Conservation (phyloP, 2,329 filamentous ascomycete genomes). For the Aureobasidium namibiae region DNA sequence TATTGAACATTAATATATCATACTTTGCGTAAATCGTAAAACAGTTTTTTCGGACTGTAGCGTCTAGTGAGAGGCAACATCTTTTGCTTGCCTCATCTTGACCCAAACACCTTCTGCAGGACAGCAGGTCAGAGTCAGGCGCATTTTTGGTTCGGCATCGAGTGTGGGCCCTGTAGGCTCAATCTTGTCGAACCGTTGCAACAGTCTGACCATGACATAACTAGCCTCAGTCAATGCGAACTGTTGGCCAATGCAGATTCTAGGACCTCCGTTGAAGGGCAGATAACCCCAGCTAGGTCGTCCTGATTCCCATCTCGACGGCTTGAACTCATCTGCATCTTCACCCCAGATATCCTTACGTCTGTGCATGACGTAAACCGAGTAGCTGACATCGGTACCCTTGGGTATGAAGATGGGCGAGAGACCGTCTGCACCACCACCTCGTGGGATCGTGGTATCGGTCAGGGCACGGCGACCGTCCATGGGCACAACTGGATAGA, state of each 20-base stretch:
- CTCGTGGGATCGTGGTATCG: slow-evolving; percentile 44
- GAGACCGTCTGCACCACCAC: slow-evolving; percentile 41
- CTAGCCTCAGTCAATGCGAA: slow-evolving; percentile 25
- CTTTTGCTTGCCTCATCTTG: slow-evolving; percentile 7
- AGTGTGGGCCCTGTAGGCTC: slow-evolving; percentile 16
- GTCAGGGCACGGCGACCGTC: slow-evolving; percentile 43
- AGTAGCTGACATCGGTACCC: slow-evolving; percentile 38
- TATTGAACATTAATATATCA: not conserved
- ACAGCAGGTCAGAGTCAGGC: slow-evolving; percentile 10
- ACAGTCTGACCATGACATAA: slow-evolving; percentile 23
- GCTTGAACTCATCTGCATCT: slow-evolving; percentile 41
- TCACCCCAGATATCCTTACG: slow-evolving; percentile 40
- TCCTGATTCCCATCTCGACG: slow-evolving; percentile 37
- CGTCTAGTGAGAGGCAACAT: not conserved
- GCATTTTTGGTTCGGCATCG: not conserved
- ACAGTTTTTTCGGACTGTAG: not conserved
- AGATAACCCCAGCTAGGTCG: slow-evolving; percentile 27
- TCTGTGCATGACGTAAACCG: slow-evolving; percentile 42
- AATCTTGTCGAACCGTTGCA: slow-evolving; percentile 25
- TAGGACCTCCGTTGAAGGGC: slow-evolving; percentile 26
- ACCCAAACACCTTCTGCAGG: slow-evolving; percentile 13
- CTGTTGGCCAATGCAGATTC: slow-evolving; percentile 21
- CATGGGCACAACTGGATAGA: slow-evolving; percentile 47
- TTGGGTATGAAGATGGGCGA: slow-evolving; percentile 43
- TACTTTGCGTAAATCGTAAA: not conserved